Evolutionary conservation across 768 basidiomycete species (phyloP).

Genomic region (Leccinellum luteum): DNA sequence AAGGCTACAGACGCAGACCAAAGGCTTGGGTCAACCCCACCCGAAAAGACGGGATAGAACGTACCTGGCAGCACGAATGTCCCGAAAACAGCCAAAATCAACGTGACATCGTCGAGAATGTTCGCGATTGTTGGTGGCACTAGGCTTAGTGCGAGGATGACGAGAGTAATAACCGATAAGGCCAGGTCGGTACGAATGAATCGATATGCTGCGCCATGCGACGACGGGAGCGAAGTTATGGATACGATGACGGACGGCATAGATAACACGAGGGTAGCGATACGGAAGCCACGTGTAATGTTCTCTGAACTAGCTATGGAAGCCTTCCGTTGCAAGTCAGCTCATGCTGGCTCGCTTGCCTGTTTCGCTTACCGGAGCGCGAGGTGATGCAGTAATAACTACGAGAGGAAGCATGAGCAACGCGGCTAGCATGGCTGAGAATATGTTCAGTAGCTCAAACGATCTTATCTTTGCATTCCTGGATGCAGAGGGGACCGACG

Average conservation of each 20-base stretch:
- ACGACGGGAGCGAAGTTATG: constrained; percentile 48
- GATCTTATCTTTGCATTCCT: constrained; percentile 52
- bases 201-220: constrained; percentile 43
- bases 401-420: constrained; percentile 56
- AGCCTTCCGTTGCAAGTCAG: constrained; percentile 14
- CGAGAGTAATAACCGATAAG: constrained; percentile 39
- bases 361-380: constrained; percentile 34
- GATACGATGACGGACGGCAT: constrained; percentile 60
- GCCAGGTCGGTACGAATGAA: constrained; percentile 43
- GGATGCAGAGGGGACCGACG: constrained; percentile 7
- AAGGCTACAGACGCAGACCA: constrained; percentile 43
- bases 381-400: constrained; percentile 50
- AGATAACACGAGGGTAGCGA: constrained; percentile 52
- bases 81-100: constrained; percentile 51
- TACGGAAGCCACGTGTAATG: constrained; percentile 39
- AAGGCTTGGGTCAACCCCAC: not conserved
- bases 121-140: constrained; percentile 38
- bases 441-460: constrained; percentile 54
- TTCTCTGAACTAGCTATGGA: constrained; percentile 6
- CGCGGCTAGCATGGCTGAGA: constrained; percentile 48
- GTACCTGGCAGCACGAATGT: constrained; percentile 65
- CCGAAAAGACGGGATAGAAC: constrained; percentile 5
- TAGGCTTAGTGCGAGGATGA: constrained; percentile 45
- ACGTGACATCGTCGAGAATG: constrained; percentile 45
- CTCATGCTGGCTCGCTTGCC: constrained; percentile 23